Base-by-base conservation (phyloP, 345 rosid genomes). In the Cochlearia excelsa region DNA sequence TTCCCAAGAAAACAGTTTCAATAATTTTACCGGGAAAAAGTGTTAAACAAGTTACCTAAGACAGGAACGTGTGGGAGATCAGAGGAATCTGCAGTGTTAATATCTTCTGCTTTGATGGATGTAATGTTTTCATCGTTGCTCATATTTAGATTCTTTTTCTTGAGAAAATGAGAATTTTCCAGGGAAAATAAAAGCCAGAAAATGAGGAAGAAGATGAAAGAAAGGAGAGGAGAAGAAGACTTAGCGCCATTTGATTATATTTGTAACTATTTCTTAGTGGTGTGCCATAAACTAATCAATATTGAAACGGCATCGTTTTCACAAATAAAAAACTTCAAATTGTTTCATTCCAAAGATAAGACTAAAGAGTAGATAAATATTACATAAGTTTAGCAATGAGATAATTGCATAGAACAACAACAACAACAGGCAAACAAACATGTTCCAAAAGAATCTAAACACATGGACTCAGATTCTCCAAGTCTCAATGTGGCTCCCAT, bases 401-500 rank as follows among this genome's bases (percentile, higher is more conserved):
- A 71, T 71, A n/a, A 64, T 57, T 71, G 75, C 75, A 51, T 46
- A 64, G 50, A 64, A 41, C 37, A 26, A 54, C 31, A 28, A 44
- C 42, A 31, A 42, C 41, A 28, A n/a, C 61, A 68, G 38, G 27
- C 23, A 16, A 37, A 71, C 59, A n/a, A 9, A 55, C 30, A 30
- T 30, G 46, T 41, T 37, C 5, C 6, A 47, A 63, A 3, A 35
- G 70, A 72, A 66, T 64, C 37, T 59, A 16, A 16, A 64, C 88
- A 79, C 95, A 80, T 75, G 90, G 88, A 85, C 84, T 58, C 56
- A 0, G 59, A 57, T 72, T 57, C 52, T 54, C 57, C 59, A 16
- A 67, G 57, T 85, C 97, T 75, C 97, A 26, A 51, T 69, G 90
- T 66, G 88, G 83, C 54, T 74, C 76, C 48, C 52, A 69, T 67